A percentile compares a stretch with the other conserved stretches of the same genome.
Conservation (phyloP, 1,284 basidiomycete genomes). For the Phenoliferia sp. region DNA sequence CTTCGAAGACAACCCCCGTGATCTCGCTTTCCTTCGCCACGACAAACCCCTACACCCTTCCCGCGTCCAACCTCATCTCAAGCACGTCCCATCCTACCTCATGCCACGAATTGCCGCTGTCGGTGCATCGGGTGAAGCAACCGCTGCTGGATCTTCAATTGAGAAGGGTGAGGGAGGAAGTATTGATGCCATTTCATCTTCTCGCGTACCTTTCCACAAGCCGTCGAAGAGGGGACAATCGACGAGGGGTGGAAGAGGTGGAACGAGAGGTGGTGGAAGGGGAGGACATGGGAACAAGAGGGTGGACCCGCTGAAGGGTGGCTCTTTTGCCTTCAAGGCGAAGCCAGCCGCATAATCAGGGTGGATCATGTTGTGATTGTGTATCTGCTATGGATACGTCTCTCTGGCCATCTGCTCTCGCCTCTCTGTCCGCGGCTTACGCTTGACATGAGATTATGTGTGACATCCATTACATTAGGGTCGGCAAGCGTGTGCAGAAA, state of each 20-base stretch:
- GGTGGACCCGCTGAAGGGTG: not conserved
- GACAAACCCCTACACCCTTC: conserved; percentile 89
- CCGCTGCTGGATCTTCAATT: conserved; percentile 1
- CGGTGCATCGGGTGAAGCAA: conserved; percentile 17
- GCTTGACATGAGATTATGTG: too few species aligned
- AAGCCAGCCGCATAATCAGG: too few species aligned
- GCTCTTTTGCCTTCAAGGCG: not conserved
- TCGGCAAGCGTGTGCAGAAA: too few species aligned
- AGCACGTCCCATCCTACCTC: conserved; percentile 90
- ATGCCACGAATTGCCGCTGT: conserved; percentile 67
- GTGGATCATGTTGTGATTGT: too few species aligned
- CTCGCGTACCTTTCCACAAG: conserved; percentile 30
- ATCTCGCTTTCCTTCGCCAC: conserved; percentile 87
- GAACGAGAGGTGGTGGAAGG: conserved; percentile 3
- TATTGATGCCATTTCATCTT: not conserved
- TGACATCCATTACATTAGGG: too few species aligned
- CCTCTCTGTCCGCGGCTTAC: too few species aligned
- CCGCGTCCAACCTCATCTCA: conserved; percentile 85
- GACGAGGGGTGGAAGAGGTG: not conserved
- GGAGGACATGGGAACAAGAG: conserved; percentile 1
- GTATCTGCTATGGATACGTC: too few species aligned
- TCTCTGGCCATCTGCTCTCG: too few species aligned
- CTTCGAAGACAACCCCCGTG: conserved; percentile 94
- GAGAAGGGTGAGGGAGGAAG: not conserved
- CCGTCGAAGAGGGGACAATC: conserved; percentile 1